Conservation (phyloP, 1,284 basidiomycete genomes). For the Afroboletus lepidellus region DNA sequence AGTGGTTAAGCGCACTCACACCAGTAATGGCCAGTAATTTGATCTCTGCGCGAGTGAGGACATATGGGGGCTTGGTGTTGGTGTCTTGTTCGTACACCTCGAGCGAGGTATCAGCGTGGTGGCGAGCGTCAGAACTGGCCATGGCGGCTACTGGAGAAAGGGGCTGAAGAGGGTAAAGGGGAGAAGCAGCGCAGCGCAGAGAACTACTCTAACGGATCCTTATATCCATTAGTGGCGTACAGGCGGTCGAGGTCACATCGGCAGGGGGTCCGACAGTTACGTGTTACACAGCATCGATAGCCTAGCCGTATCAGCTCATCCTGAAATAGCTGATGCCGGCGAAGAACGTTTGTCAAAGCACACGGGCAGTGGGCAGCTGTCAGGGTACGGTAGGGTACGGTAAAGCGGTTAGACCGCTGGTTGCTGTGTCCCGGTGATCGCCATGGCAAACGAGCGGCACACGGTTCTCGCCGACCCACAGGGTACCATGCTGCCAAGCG, state of each 20-base stretch:
- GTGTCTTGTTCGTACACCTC: slow-evolving; percentile 48
- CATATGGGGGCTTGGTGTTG: slow-evolving; percentile 43
- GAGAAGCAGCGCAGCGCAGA: not conserved
- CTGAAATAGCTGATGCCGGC: not conserved
- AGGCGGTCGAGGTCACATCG: not conserved
- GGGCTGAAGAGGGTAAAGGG: not conserved
- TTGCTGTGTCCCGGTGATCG: slow-evolving; percentile 6
- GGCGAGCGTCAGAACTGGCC: slow-evolving; percentile 3
- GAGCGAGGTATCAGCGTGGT: slow-evolving; percentile 24
- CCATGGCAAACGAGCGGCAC: slow-evolving; percentile 7
- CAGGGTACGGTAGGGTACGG: not conserved
- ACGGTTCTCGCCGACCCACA: not conserved
- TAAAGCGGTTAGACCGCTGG: not conserved
- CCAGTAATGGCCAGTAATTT: slow-evolving; percentile 62
- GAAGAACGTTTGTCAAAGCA: slow-evolving; percentile 20
- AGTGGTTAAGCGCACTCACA: slow-evolving; percentile 36
- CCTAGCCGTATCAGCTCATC: not conserved
- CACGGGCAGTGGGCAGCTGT: not conserved
- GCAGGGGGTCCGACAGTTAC: slow-evolving; percentile 2
- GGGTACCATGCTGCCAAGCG: not conserved
- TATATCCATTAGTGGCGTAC: slow-evolving; percentile 14
- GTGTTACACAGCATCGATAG: slow-evolving; percentile 14
- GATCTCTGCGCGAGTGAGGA: slow-evolving; percentile 48
- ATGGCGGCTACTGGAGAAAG: slow-evolving; percentile 8
- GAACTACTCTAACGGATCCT: not conserved